These are phyloP conservation scores for Coffea eugenioides DNA, from an alignment of 257 asterid genomes.

Conservation along the genomic window DNA sequence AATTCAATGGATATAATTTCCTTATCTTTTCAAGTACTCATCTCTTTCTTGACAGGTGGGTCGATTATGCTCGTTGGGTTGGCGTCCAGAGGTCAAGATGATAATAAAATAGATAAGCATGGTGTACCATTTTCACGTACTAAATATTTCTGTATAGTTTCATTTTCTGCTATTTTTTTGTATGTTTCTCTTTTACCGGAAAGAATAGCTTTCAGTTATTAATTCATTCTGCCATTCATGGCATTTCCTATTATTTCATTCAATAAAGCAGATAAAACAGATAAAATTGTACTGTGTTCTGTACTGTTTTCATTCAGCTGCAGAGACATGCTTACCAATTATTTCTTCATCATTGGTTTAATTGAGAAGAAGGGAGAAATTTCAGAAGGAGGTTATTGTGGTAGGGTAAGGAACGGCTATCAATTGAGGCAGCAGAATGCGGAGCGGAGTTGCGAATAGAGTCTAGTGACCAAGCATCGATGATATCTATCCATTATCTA, in stretches of 20 bases:
- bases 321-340: too few species aligned
- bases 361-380: too few species aligned
- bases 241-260: background rate
- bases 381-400: too few species aligned
- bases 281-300: too few species aligned
- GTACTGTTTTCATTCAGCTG: too few species aligned
- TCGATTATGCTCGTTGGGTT: slow-evolving; percentile 85
- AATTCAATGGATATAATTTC: background rate
- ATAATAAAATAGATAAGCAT: slow-evolving; percentile 24
- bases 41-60: slow-evolving; percentile 67
- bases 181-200: background rate
- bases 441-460: too few species aligned
- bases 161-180: background rate
- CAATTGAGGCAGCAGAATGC: too few species aligned
- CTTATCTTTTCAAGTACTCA: background rate
- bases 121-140: slow-evolving; percentile 1
- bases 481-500: too few species aligned
- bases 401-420: too few species aligned
- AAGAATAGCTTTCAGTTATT: background rate
- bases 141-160: background rate
- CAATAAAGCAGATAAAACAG: background rate
- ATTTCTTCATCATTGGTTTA: too few species aligned
- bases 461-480: too few species aligned
- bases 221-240: background rate
- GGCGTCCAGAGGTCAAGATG: slow-evolving; percentile 74